Percentiles rank a stretch among this genome's conserved stretches.
These are phyloP conservation scores for Mycena galopus DNA, from an alignment of 768 basidiomycete genomes.

Conservation along the genomic window DNA sequence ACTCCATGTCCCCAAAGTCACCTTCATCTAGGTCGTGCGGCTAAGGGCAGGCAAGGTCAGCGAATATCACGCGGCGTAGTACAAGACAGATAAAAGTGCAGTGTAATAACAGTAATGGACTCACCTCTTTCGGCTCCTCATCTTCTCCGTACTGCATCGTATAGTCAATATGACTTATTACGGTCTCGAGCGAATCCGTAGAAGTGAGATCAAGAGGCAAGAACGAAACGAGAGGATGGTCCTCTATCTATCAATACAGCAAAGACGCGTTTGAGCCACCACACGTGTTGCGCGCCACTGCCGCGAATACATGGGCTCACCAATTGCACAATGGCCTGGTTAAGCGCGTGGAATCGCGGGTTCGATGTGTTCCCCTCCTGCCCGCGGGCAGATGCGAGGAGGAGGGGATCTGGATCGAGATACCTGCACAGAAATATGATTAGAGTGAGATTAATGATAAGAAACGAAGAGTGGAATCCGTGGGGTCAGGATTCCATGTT, in stretches of 20 bases:
- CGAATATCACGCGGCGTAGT: slow-evolving; percentile 2
- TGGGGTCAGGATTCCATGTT: slow-evolving; percentile 8
- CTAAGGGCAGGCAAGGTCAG: slow-evolving; percentile 55
- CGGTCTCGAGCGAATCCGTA: slow-evolving; percentile 89
- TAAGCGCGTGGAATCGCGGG: slow-evolving; percentile 92
- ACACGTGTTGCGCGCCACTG: slow-evolving; percentile 28
- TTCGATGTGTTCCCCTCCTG: slow-evolving; percentile 68
- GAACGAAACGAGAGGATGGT: slow-evolving; percentile 98
- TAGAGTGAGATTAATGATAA: slow-evolving; percentile 4
- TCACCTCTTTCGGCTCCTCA: slow-evolving; percentile 95
- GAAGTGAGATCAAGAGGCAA: slow-evolving; percentile 92
- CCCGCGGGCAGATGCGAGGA: slow-evolving; percentile 78
- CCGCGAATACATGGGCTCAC: slow-evolving; percentile 60
- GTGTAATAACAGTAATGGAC: slow-evolving; percentile 28
- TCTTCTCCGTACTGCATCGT: slow-evolving; percentile 99
- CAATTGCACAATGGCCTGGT: slow-evolving; percentile 94
- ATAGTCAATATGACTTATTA: slow-evolving; percentile 96
- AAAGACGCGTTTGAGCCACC: neutral
- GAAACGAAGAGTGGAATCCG: neutral
- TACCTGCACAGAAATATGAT: slow-evolving; percentile 63
- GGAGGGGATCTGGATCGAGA: slow-evolving; percentile 93
- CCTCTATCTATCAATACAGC: slow-evolving; percentile 82
- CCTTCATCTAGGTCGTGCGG: slow-evolving; percentile 95
- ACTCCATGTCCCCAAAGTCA: slow-evolving; percentile 86
- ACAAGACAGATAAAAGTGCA: neutral